phyloP scores from a whole-genome alignment of 2,329 filamentous ascomycete genomes.

The Diplodia mutila region DNA sequence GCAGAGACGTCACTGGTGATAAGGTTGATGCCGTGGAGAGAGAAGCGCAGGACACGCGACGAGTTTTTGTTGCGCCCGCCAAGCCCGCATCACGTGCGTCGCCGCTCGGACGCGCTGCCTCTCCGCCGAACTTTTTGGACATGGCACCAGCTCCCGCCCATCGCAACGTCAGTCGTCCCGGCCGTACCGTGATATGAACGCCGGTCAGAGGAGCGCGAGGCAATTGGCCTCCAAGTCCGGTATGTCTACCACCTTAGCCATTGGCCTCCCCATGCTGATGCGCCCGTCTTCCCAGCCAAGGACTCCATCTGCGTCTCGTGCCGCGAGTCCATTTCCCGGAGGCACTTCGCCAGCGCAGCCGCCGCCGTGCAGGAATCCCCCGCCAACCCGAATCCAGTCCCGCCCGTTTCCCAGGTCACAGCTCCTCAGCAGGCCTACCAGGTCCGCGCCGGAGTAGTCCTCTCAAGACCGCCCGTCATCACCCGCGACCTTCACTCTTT shows the following conservation, averaged over 20 bases:
- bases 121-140: slow-evolving; percentile 31
- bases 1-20: slow-evolving; percentile 77
- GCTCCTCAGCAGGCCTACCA: slow-evolving; percentile 51
- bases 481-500: slow-evolving; percentile 84
- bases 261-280: slow-evolving; percentile 22
- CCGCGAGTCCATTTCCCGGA: slow-evolving; percentile 45
- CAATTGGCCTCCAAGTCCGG: slow-evolving; percentile 47
- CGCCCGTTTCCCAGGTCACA: slow-evolving; percentile 41
- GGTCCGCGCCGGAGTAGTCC: slow-evolving; percentile 69
- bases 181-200: slow-evolving; percentile 44
- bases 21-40: slow-evolving; percentile 77
- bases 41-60: slow-evolving; percentile 33
- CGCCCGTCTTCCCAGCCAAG: slow-evolving; percentile 39
- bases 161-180: slow-evolving; percentile 21
- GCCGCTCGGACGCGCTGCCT: slow-evolving; percentile 32
- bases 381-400: slow-evolving; percentile 29
- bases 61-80: slow-evolving; percentile 31
- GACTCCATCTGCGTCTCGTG: slow-evolving; percentile 52
- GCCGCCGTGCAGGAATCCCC: slow-evolving; percentile 42
- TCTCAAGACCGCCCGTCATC: slow-evolving; percentile 85
- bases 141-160: slow-evolving; percentile 17
- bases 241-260: slow-evolving; percentile 32
- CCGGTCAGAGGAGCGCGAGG: slow-evolving; percentile 50
- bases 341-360: slow-evolving; percentile 40
- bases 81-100: slow-evolving; percentile 26